These are phyloP conservation scores for Rhodotorula paludigena DNA, from an alignment of 768 basidiomycete species.

Conservation along the genomic window DNA sequence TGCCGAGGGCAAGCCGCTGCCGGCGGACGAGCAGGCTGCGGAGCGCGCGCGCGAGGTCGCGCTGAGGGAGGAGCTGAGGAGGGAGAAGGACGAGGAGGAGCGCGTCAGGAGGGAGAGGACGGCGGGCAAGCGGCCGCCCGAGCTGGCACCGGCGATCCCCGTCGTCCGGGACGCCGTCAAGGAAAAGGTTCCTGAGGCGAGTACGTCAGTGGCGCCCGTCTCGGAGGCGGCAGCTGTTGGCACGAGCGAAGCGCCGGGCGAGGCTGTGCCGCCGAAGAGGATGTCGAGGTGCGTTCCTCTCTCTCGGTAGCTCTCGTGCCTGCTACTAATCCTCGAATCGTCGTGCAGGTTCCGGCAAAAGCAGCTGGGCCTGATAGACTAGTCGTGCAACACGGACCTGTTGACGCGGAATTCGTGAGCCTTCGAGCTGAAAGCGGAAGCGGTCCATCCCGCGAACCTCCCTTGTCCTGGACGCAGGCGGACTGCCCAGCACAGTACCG, in stretches of 20 bases:
- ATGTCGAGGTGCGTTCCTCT: neutral
- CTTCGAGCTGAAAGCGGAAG: no score
- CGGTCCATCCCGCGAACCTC: no score
- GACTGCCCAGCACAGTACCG: no score
- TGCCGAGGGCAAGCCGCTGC: conserved; percentile 12
- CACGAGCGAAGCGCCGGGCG: neutral
- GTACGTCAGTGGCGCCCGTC: neutral
- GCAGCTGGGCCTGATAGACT: conserved; percentile 24
- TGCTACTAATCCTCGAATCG: no score
- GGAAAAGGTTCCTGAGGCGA: neutral
- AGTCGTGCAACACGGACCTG: neutral
- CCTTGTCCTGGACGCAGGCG: no score
- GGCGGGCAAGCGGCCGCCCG: conserved; percentile 22
- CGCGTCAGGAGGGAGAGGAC: neutral
- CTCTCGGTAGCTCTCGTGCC: no score
- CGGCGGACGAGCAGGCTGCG: conserved; percentile 12
- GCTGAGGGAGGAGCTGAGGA: conserved; percentile 14
- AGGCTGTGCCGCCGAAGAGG: neutral
- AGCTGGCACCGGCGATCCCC: neutral
- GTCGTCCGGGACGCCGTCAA: neutral
- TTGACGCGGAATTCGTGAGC: no score
- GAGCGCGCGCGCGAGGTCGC: conserved; percentile 15
- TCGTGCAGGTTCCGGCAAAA: conserved; percentile 27
- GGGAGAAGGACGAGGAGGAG: neutral
- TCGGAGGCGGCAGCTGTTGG: neutral